Evolutionary conservation across 345 rosid genomes (phyloP).

Genomic region (Conringia planisiliqua): DNA sequence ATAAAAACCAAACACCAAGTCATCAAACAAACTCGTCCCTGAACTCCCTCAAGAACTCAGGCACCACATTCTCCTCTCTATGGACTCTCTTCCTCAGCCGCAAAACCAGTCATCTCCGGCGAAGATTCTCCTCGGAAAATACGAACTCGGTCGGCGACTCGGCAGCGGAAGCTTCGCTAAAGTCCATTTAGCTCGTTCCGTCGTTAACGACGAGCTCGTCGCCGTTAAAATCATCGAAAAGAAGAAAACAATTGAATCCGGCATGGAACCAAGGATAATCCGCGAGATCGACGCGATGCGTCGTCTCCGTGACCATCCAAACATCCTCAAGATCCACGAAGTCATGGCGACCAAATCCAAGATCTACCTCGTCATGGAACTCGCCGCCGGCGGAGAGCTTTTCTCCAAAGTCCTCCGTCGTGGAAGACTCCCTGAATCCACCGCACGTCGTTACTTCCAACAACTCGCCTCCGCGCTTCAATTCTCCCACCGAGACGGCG

Average conservation of each 20-base stretch:
- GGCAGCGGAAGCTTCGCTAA: constrained; percentile 89
- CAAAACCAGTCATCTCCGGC: constrained; percentile 17
- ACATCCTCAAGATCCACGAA: constrained; percentile 77
- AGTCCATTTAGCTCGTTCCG: constrained; percentile 51
- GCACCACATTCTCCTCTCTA: constrained; percentile 21
- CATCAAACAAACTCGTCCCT: constrained; percentile 26
- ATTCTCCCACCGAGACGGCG: constrained; percentile 79
- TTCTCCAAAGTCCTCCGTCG: constrained; percentile 58
- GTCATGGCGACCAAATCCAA: constrained; percentile 88
- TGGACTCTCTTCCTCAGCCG: constrained; percentile 30
- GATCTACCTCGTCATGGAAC: constrained; percentile 86
- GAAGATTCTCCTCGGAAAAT: constrained; percentile 53
- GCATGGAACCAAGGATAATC: constrained; percentile 64
- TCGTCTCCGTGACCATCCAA: constrained; percentile 75
- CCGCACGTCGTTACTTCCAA: constrained; percentile 67
- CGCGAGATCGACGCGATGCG: constrained; percentile 85
- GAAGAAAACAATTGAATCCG: constrained; percentile 42
- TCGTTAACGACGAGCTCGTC: constrained; percentile 41
- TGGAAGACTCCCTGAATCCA: constrained; percentile 51
- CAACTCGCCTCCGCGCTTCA: constrained; percentile 75
- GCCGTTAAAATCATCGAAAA: constrained; percentile 81
- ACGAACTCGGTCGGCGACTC: constrained; percentile 57
- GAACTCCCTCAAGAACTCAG: constrained; percentile 23
- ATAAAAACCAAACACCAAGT: constrained; percentile 10
- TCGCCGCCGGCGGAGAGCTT: constrained; percentile 81